Conservation (phyloP, 805 yeast genomes). For the Candida berthetii region DNA sequence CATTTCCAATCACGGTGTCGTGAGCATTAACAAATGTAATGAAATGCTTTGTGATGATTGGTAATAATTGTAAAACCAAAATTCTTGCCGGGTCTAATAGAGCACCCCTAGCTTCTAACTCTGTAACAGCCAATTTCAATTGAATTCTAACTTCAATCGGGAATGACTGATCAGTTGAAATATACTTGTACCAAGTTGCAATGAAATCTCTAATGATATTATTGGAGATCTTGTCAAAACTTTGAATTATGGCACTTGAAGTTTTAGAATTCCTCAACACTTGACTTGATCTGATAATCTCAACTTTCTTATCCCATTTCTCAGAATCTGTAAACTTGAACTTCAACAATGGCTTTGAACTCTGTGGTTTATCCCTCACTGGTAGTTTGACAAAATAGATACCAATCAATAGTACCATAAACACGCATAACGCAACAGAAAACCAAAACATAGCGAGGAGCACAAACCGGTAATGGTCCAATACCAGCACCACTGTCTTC, state of each 20-base stretch:
- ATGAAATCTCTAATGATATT: slow-evolving; percentile 50
- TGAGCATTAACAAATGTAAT: slow-evolving; percentile 39
- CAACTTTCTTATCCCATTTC: slow-evolving; percentile 24
- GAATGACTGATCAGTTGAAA: slow-evolving; percentile 33
- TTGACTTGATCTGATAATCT: slow-evolving; percentile 8
- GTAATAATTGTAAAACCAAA: slow-evolving; percentile 52
- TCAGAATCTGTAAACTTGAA: slow-evolving; percentile 18
- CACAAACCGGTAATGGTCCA: slow-evolving; percentile 2
- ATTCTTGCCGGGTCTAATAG: slow-evolving; percentile 49
- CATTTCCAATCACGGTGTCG: slow-evolving; percentile 20
- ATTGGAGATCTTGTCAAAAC: slow-evolving; percentile 36
- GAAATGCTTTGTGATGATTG: slow-evolving; percentile 63
- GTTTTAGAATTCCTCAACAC: slow-evolving; percentile 1
- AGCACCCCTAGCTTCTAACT: slow-evolving; percentile 35
- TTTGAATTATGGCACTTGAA: slow-evolving; percentile 24
- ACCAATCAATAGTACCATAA: neutral
- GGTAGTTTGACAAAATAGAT: slow-evolving; percentile 4
- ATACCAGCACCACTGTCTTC: slow-evolving; percentile 4
- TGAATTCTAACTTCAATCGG: slow-evolving; percentile 35
- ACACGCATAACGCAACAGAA: neutral
- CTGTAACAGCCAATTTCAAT: slow-evolving; percentile 32
- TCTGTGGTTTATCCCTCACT: neutral
- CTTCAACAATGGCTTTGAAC: slow-evolving; percentile 12
- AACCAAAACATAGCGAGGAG: neutral
- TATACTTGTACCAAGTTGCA: slow-evolving; percentile 45